These are phyloP conservation scores for Fusarium nygamai DNA, from an alignment of 2,329 filamentous ascomycete genomes.

Conservation along the genomic window DNA sequence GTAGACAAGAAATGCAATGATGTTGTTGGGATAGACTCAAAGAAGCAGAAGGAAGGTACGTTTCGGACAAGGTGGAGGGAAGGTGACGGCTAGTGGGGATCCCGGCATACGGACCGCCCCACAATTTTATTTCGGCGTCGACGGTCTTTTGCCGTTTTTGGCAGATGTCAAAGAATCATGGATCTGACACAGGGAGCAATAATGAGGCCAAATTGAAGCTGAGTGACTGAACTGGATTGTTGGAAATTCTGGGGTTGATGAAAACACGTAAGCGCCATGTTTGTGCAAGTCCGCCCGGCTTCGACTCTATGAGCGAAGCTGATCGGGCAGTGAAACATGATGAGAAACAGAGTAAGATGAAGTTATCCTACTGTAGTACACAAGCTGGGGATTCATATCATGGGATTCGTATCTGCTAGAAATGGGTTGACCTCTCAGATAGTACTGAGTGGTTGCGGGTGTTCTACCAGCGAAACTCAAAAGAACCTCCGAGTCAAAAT, in stretches of 20 bases:
- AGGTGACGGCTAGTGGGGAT: constrained; percentile 28
- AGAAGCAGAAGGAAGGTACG: neutral
- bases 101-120: constrained; percentile 10
- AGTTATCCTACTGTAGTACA: neutral
- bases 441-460: neutral
- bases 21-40: neutral
- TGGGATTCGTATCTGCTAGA: neutral
- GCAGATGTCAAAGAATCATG: neutral
- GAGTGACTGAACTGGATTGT: neutral
- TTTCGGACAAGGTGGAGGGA: constrained; percentile 34
- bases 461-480: neutral
- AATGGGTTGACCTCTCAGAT: neutral
- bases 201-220: neutral
- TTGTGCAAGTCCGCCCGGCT: neutral
- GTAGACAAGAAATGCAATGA: neutral
- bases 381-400: neutral
- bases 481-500: neutral
- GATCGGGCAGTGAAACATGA: neutral
- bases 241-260: neutral
- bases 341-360: neutral
- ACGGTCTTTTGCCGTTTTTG: constrained; percentile 4
- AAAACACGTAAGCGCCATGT: neutral
- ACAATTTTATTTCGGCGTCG: neutral
- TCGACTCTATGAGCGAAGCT: neutral
- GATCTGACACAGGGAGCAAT: neutral